Base-by-base conservation (phyloP, 2,329 filamentous ascomycete species). In the Cercospora brassicicola region DNA sequence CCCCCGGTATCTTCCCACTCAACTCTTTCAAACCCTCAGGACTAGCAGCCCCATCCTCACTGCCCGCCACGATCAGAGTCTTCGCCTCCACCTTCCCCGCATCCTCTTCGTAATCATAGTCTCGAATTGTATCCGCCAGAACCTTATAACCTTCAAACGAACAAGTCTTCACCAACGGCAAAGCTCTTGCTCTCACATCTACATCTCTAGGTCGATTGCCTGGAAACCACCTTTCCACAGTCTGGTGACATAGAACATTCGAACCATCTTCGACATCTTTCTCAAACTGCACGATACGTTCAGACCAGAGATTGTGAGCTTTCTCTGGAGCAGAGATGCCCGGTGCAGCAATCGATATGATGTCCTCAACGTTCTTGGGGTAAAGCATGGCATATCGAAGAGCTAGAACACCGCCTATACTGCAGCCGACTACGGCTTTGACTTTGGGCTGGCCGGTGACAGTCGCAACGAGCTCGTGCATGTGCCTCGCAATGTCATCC, bases 341-440 rank as follows among this genome's bases (percentile, higher is more conserved):
- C 5, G 75, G 75, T 18, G 75, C 72, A 15, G 72, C 73, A 15
- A 75, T 69, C 4, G 72, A 72, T 28, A 76, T 62, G 30, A 73
- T 68, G 4, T 18, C n/a, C 5, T 70, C 69, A 2, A 75, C 72
- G 23, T 74, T 66, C 0, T 67, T 6, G 3, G 74, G 72, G 53
- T 72, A 75, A 1, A 76, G 62, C 68, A 73, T 73, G n/a, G 69
- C 74, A 60, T 75, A 77, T 7, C 75, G 70, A 39, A 75, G 66
- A 4, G 74, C 74, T 10, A 76, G 67, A 1, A 73, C 70, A 18
- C 73, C 74, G 55, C 75, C 75, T 53, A 77, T 76, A 20, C 69
- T 72, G 65, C 75, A 77, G 20, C 75, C 75, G 20, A 77, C 67
- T 4, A 76, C 64, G 4, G 74, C 75, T 51, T 72, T 68, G 4